Base-by-base conservation (phyloP, 139 green algal species). In the Axilococcus clingmanii region DNA sequence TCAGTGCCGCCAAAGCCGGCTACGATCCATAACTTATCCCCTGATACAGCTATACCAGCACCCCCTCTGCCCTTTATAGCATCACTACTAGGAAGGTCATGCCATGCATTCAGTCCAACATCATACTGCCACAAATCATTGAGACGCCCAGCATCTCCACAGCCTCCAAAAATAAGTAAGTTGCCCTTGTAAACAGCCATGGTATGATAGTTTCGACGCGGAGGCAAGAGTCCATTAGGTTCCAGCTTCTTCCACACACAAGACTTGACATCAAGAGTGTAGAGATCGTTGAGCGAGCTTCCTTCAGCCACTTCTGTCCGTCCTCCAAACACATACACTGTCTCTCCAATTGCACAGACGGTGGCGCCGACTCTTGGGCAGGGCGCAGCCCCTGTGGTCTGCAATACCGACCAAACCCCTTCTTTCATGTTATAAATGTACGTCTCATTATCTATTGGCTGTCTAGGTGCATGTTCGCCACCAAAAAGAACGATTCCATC, bases 121-220 rank as follows among this genome's bases (percentile, higher is more conserved):
- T 57, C 49, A 32, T 57, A 57, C 15, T 30, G 29, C 49, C 49
- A 57, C 11, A 57, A n/a, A 46, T 57, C 49, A 32, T 29, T 23
- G 14, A 57, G 49, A 28, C 49, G 20, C 11, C 25, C 25, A 14
- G 20, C 29, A 35, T 31, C 28, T 3, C 49, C 49, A 33, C 49
- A 57, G 17, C 49, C 49, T 32, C 49, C 49, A 57, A 57, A 57
- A 35, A 57, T 57, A 22, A 44, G 43, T 3, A 57, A n/a, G 22
- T 44, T 37, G 16, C 15, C 19, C 5, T 30, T 30, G 22, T 16
- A 14, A 17, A 30, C 16, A n/a, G 11, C n/a, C 3, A 12, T 20
- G 20, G 28, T 19, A 12, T 57, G 49, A 11, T 48, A 57, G 9
- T 57, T 57, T n/a, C 49, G 48, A 9, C 17, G 15, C 12, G 14